Evolutionary conservation across 2,329 filamentous ascomycete genomes (phyloP), one percentile per base, ranked within the genome.

Genomic region (Claviceps paspali): DNA sequence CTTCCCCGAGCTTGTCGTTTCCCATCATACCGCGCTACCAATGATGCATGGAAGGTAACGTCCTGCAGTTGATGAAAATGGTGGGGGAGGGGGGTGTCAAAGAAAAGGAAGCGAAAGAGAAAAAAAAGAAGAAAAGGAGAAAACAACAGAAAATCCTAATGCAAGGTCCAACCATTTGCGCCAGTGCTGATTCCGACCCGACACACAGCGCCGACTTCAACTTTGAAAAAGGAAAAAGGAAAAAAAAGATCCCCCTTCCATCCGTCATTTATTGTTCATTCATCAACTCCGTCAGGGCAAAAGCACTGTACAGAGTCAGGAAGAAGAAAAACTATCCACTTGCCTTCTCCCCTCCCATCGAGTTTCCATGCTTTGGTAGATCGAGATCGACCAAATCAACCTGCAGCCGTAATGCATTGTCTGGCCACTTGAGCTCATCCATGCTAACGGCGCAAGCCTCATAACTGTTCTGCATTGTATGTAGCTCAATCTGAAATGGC

Each of bases 191-290:
- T 42, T 40, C 45, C 22, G 32, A 23, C 50, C 34, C 33, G 14
- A 50, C 50, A 51, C 47, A 48, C 50, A 49, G 55, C 51, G 47
- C 51, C 48, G 47, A 46, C 49, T 49, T 50, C 45, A 51, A 54
- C 48, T 49, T 15, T 10, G n/a, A 17, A 33, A 51, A 45, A 47
- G 49, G 50, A 46, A 22, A 5, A 12, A 28, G 24, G 28, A 21
- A 7, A 27, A 28, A 28, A 14, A 6, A 18, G 15, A 33, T 10
- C 5, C 19, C 45, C 49, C 45, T 45, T 51, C 45, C 47, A 47
- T 46, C 40, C 45, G 42, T 43, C 47, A 10, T 33, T 8, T 10
- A 33, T 22, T 32, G 9, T 14, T 28, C 36, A 12, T 35, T 23
- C 11, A 15, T 38, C 26, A 38, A 31, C n/a, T 4, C 18, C 11